These are phyloP conservation scores for Cymbomonas tetramitiformis DNA, from an alignment of 139 green algal genomes.

Conservation along the genomic window DNA sequence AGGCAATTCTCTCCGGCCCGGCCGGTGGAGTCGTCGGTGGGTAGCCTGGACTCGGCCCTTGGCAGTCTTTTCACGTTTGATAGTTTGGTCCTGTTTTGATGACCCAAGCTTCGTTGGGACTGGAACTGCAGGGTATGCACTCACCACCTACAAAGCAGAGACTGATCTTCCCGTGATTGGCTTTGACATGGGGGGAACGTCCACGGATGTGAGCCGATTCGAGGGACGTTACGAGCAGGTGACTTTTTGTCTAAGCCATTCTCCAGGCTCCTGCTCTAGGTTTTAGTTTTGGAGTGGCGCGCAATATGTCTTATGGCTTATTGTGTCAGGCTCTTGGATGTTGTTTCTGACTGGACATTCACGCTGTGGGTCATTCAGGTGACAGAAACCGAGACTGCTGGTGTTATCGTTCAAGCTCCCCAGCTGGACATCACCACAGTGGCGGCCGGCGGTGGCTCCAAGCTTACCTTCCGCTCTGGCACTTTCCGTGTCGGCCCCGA, in stretches of 20 bases:
- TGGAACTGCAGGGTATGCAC: slow-evolving; percentile 42
- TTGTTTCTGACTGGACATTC: too few species aligned
- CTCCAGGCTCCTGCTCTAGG: too few species aligned
- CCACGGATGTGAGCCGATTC: slow-evolving; percentile 78
- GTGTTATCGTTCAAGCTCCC: slow-evolving; percentile 68
- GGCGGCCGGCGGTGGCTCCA: slow-evolving; percentile 74
- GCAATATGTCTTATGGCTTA: too few species aligned
- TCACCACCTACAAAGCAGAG: slow-evolving; percentile 55
- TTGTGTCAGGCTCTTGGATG: too few species aligned
- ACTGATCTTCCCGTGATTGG: slow-evolving; percentile 61
- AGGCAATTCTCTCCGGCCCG: slow-evolving; percentile 83
- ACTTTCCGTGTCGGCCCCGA: slow-evolving; percentile 74
- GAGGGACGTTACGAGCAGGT: slow-evolving; percentile 35
- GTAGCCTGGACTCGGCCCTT: slow-evolving; percentile 17
- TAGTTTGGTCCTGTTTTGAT: not conserved
- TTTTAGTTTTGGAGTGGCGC: too few species aligned
- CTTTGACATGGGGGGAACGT: slow-evolving; percentile 92
- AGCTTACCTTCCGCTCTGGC: slow-evolving; percentile 19
- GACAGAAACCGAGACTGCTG: slow-evolving; percentile 81
- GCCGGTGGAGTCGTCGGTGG: slow-evolving; percentile 47
- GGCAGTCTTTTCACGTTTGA: too few species aligned
- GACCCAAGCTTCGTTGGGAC: not conserved
- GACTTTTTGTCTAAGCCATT: too few species aligned
- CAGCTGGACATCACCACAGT: slow-evolving; percentile 98
- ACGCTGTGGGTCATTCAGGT: too few species aligned